Conservation (phyloP, 2,329 filamentous ascomycete genomes). For the Botrytis cinerea region DNA sequence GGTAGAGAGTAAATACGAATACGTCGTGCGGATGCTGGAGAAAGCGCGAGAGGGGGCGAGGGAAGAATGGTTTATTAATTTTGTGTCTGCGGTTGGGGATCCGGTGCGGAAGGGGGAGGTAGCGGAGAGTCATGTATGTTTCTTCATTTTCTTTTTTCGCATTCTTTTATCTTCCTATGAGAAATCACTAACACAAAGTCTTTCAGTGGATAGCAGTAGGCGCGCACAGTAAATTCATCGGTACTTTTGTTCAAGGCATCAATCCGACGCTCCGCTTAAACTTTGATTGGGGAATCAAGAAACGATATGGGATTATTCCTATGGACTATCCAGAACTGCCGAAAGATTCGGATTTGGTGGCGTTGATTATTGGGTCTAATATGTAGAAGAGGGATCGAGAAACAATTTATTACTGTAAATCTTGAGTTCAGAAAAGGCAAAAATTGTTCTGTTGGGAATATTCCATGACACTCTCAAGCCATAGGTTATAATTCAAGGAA, state of each 20-base stretch:
- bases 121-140: slow-evolving; percentile 44
- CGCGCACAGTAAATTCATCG: slow-evolving; percentile 45
- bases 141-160: background rate
- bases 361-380: slow-evolving; percentile 46
- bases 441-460: background rate
- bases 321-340: slow-evolving; percentile 38
- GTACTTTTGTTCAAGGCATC: slow-evolving; percentile 48
- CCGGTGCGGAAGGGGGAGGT: slow-evolving; percentile 43
- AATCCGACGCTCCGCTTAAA: slow-evolving; percentile 44
- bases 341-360: slow-evolving; percentile 46
- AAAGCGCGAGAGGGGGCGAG: slow-evolving; percentile 37
- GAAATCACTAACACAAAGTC: background rate
- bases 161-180: background rate
- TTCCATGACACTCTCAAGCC: background rate
- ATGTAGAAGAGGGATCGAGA: slow-evolving; percentile 32
- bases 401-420: too few relatives aligned
- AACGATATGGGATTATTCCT: slow-evolving; percentile 38
- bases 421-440: background rate
- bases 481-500: background rate
- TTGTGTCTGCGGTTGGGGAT: slow-evolving; percentile 48
- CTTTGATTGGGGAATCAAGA: slow-evolving; percentile 37
- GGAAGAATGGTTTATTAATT: slow-evolving; percentile 47
- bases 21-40: slow-evolving; percentile 45
- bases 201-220: slow-evolving; percentile 47
- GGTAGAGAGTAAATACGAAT: slow-evolving; percentile 45